These are phyloP conservation scores for Peronospora destructor DNA, from an alignment of 352 stramenopile species.

Conservation along the genomic window DNA sequence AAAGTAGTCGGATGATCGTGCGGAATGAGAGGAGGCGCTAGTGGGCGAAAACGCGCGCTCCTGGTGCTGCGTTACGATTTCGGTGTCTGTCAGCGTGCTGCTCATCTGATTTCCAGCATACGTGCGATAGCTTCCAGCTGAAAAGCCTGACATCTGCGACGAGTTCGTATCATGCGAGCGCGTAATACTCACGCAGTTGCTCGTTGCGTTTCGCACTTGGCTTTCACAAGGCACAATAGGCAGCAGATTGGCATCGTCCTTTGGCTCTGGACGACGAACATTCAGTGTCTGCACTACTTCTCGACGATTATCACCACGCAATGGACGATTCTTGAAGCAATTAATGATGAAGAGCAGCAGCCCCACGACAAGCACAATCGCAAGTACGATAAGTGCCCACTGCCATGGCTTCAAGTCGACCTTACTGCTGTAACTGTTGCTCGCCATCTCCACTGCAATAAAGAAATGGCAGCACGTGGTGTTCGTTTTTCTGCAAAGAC, in stretches of 20 bases:
- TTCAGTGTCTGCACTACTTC: conserved; percentile 27
- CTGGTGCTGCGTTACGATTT: conserved; percentile 29
- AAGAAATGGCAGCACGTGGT: neutral
- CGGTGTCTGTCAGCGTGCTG: conserved; percentile 36
- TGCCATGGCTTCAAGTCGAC: conserved; percentile 27
- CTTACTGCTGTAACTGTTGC: conserved; percentile 1
- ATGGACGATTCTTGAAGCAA: conserved; percentile 46
- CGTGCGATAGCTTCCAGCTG: conserved; percentile 40
- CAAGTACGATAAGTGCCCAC: conserved; percentile 33
- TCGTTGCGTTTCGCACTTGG: conserved; percentile 10
- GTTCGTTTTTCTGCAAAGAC: neutral
- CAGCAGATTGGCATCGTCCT: conserved; percentile 21
- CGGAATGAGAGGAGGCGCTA: conserved; percentile 21
- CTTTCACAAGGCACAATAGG: conserved; percentile 14
- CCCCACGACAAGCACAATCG: conserved; percentile 25
- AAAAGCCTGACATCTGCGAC: conserved; percentile 40
- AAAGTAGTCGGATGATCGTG: conserved; percentile 26
- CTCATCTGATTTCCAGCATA: conserved; percentile 24
- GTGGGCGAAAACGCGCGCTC: conserved; percentile 37
- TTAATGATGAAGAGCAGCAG: conserved; percentile 37
- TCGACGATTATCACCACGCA: conserved; percentile 25
- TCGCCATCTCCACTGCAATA: conserved; percentile 1
- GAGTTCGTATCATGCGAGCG: conserved; percentile 31
- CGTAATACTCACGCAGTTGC: conserved; percentile 15
- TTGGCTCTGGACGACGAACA: conserved; percentile 25